A percentile compares a stretch with the other conserved stretches of the same genome.
Conservation (phyloP, 345 rosid species). For the Corchorus olitorius region DNA sequence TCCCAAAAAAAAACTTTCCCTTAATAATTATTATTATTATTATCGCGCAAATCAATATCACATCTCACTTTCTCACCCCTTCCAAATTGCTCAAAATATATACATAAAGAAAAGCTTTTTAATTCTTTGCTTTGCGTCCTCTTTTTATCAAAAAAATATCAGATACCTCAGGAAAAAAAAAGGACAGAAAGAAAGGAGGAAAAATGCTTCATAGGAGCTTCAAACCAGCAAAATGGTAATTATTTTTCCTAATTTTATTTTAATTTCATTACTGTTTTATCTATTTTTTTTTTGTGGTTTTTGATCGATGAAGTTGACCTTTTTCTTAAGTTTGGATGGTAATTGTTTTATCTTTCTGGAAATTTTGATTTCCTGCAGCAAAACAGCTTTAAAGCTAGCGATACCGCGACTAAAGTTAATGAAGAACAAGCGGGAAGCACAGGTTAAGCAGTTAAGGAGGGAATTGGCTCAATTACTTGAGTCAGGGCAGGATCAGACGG, state of each 20-base stretch:
- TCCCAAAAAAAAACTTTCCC: not conserved
- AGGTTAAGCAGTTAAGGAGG: slow-evolving; percentile 66
- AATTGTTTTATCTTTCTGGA: not conserved
- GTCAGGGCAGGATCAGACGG: slow-evolving; percentile 80
- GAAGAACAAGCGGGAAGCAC: slow-evolving; percentile 72
- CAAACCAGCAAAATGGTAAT: slow-evolving; percentile 90
- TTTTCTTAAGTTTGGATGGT: not conserved
- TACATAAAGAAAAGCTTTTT: not conserved
- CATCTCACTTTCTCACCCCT: not conserved
- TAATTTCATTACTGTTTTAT: slow-evolving; percentile 2
- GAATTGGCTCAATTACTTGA: slow-evolving; percentile 81
- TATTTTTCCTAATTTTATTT: not conserved
- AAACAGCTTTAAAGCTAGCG: slow-evolving; percentile 73
- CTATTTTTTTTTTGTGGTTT: slow-evolving; percentile 5
- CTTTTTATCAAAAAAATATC: not conserved
- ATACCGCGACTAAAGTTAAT: slow-evolving; percentile 71
- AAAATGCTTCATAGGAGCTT: slow-evolving; percentile 75
- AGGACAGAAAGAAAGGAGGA: slow-evolving; percentile 1
- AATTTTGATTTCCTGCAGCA: slow-evolving; percentile 48
- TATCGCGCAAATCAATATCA: slow-evolving; percentile 3
- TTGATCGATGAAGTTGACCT: not conserved
- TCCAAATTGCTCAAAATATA: not conserved
- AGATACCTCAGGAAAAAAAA: not conserved
- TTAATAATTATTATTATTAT: no score
- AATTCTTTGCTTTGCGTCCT: not conserved